These are phyloP conservation scores for Volvox africanus DNA, from an alignment of 139 green algal species.

Conservation along the genomic window DNA sequence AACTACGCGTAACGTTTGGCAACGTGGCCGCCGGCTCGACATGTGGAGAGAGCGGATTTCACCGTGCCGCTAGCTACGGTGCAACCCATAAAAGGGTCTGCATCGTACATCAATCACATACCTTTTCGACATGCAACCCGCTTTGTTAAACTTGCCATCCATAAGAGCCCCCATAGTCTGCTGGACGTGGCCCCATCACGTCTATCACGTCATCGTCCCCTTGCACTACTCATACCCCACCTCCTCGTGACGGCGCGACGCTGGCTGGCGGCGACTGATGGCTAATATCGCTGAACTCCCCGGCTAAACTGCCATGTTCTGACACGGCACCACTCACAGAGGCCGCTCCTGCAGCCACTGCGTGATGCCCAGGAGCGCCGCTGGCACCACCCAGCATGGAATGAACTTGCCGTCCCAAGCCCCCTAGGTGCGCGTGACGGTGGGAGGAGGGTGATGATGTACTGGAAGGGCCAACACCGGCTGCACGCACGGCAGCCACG, in stretches of 20 bases:
- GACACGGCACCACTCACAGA: not conserved
- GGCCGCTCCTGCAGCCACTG: not conserved
- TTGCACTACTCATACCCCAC: not conserved
- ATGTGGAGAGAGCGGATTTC: too few relatives aligned
- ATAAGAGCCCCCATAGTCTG: too few relatives aligned
- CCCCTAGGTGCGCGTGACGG: not conserved
- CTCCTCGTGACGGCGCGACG: slow-evolving; percentile 7
- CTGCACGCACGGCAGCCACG: not conserved
- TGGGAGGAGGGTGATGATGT: not conserved
- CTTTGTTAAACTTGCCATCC: too few relatives aligned
- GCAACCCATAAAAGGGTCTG: too few relatives aligned
- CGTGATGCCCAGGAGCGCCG: not conserved
- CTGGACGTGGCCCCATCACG: too few relatives aligned
- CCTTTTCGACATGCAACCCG: too few relatives aligned
- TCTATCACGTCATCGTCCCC: too few relatives aligned
- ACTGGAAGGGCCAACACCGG: too few relatives aligned
- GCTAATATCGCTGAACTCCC: slow-evolving; percentile 21
- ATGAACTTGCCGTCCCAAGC: not conserved
- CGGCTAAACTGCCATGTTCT: slow-evolving; percentile 27
- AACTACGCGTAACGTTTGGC: not conserved
- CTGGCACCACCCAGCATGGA: not conserved
- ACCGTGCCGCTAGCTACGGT: too few relatives aligned
- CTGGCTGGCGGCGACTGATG: slow-evolving; percentile 41
- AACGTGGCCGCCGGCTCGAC: not conserved
- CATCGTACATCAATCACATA: too few relatives aligned